Evolutionary conservation across 768 basidiomycete species (phyloP).

Genomic region (Agrocybe pediades): DNA sequence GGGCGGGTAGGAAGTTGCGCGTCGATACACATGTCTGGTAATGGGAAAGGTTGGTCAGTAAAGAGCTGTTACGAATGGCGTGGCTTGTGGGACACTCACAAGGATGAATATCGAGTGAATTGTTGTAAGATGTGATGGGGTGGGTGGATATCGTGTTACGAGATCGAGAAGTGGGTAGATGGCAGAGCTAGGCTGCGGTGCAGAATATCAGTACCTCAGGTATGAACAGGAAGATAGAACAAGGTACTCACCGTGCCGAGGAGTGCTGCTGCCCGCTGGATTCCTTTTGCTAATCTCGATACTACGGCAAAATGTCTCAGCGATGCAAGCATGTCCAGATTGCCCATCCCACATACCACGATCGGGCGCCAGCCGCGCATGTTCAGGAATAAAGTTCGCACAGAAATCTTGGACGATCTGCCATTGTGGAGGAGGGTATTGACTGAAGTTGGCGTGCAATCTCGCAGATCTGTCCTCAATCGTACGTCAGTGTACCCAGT

Average conservation of each 20-base stretch:
- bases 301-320: conserved; percentile 40
- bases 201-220: neutral
- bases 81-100: conserved; percentile 35
- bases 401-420: conserved; percentile 60
- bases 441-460: conserved; percentile 35
- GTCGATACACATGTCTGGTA: conserved; percentile 58
- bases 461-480: conserved; percentile 56
- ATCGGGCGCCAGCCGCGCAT: conserved; percentile 69
- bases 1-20: conserved; percentile 53
- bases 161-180: conserved; percentile 63
- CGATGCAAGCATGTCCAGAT: neutral
- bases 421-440: conserved; percentile 41
- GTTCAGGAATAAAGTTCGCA: conserved; percentile 56
- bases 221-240: neutral
- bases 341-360: conserved; percentile 43
- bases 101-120: conserved; percentile 71
- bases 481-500: neutral
- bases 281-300: conserved; percentile 64
- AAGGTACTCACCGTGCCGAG: conserved; percentile 48
- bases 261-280: conserved; percentile 49
- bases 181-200: conserved; percentile 37
- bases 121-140: conserved; percentile 40
- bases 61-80: neutral
- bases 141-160: conserved; percentile 59
- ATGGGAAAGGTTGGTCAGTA: conserved; percentile 2